Conservation (phyloP, 2,329 filamentous ascomycete species). For the Colletotrichum tofieldiae region DNA sequence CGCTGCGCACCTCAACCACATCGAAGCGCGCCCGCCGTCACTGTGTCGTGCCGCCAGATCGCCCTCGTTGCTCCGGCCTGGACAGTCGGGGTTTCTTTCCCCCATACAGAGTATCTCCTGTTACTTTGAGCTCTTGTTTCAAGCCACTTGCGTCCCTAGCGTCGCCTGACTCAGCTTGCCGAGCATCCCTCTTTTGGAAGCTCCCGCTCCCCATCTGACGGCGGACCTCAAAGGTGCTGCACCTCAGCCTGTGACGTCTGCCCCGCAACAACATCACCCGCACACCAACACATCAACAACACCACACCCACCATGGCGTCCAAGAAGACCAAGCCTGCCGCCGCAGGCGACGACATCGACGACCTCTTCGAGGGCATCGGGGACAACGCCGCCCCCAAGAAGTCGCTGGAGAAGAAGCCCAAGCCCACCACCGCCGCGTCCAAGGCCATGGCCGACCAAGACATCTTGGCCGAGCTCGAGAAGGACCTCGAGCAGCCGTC, state of each 20-base stretch:
- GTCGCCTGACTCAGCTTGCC: slow-evolving; percentile 39
- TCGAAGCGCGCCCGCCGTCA: background rate
- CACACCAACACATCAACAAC: slow-evolving; percentile 20
- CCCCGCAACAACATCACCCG: slow-evolving; percentile 34
- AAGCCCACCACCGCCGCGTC: slow-evolving; percentile 66
- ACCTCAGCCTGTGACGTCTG: slow-evolving; percentile 34
- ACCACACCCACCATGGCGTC: slow-evolving; percentile 66
- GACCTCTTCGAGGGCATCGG: slow-evolving; percentile 77
- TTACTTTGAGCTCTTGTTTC: slow-evolving; percentile 25
- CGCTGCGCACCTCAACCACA: background rate
- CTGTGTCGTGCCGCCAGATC: background rate
- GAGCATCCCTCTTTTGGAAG: slow-evolving; percentile 17
- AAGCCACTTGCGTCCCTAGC: slow-evolving; percentile 7
- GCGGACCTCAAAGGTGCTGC: background rate
- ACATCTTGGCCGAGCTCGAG: slow-evolving; percentile 91
- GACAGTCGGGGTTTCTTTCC: background rate
- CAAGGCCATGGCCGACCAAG: slow-evolving; percentile 72
- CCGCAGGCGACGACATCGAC: slow-evolving; percentile 75
- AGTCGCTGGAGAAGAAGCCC: slow-evolving; percentile 58
- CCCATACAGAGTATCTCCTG: too few species aligned
- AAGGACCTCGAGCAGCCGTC: slow-evolving; percentile 73
- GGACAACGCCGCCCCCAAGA: slow-evolving; percentile 66
- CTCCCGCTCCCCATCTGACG: background rate
- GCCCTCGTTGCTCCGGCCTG: slow-evolving; percentile 1
- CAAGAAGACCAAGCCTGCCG: slow-evolving; percentile 70